Base-by-base conservation (phyloP, 805 yeast species). In the Scheffersomyces amazonensis region DNA sequence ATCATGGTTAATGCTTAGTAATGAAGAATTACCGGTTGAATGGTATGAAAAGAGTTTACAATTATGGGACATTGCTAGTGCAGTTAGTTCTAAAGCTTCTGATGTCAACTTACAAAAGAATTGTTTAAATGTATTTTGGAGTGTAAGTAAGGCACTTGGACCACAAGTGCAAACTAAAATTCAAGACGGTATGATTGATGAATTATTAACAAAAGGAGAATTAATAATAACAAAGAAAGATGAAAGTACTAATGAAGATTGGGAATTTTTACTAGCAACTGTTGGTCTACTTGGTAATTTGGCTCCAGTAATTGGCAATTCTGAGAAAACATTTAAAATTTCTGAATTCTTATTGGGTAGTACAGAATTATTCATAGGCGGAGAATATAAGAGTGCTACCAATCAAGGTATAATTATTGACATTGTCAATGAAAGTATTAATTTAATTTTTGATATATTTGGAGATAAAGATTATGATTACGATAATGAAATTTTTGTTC, bases 371-470 rank as follows among this genome's bases (percentile, higher is more conserved):
- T 18, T 24, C 11, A 20, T 18, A 1, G 31, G 31, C 12, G 22
- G 22, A 15, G 20, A 40, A 31, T 20, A 22, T 5, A 25, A 21
- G 29, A 11, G 13, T 19, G 9, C 37, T 35, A 16, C 35, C 29
- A 22, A 36, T 50, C 23, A 20, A 15, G 44, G 60, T 3, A 53
- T 65, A 1, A 54, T 68, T 1, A 44, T 53, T n/a, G 72, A 66
- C 42, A 57, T 80, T 9, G 62, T 79, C 4, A 58, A 80, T 29
- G 91, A 83, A 43, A 64, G 82, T 18, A 58, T 87, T 16, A 83
- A 87, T 50, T 66, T 77, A 2, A 52, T 89, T 5, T 87, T 79
- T 59, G 96, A 88, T 42, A 69, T 89, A 5, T 93, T 83, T 61
- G 85, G 85, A 11, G 98, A 93, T 62, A 74, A 74, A 25, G 64